Percentiles rank a stretch among this genome's conserved stretches.
These are phyloP conservation scores for Protomyces inundatus DNA, from an alignment of 1,139 yeast genomes.

Conservation along the genomic window DNA sequence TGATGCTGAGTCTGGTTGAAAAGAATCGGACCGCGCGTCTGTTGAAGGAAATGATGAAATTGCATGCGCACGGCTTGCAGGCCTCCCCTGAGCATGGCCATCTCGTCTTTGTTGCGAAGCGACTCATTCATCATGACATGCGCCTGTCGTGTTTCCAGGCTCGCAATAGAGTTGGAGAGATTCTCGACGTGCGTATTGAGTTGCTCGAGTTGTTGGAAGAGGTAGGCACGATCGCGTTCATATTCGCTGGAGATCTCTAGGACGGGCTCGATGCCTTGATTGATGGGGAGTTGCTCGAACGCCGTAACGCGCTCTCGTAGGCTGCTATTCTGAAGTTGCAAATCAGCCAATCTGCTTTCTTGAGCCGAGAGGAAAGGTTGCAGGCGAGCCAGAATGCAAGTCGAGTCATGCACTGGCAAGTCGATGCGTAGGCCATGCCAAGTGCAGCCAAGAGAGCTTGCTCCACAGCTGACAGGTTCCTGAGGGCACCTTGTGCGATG, in stretches of 20 bases:
- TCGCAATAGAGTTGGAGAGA: slow-evolving; percentile 3
- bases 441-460: not conserved
- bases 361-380: slow-evolving; percentile 3
- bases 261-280: slow-evolving; percentile 2
- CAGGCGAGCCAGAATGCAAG: not conserved
- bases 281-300: not conserved
- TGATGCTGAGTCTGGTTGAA: not conserved
- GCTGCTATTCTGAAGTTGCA: not conserved
- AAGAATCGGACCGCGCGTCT: slow-evolving; percentile 10
- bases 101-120: slow-evolving; percentile 11
- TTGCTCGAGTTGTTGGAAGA: slow-evolving; percentile 10
- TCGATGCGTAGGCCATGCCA: not conserved
- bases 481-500: not conserved
- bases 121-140: slow-evolving; percentile 17
- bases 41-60: slow-evolving; percentile 19
- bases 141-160: slow-evolving; percentile 8
- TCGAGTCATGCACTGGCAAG: not conserved
- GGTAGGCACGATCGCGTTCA: slow-evolving; percentile 19
- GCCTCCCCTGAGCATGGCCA: slow-evolving; percentile 20
- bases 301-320: not conserved
- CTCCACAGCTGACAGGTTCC: not conserved
- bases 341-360: not conserved
- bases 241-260: slow-evolving; percentile 11
- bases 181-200: slow-evolving; percentile 3
- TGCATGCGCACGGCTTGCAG: slow-evolving; percentile 14